These are phyloP conservation scores for Globisporangium abappressorium DNA, from an alignment of 352 stramenopile genomes.

Conservation along the genomic window DNA sequence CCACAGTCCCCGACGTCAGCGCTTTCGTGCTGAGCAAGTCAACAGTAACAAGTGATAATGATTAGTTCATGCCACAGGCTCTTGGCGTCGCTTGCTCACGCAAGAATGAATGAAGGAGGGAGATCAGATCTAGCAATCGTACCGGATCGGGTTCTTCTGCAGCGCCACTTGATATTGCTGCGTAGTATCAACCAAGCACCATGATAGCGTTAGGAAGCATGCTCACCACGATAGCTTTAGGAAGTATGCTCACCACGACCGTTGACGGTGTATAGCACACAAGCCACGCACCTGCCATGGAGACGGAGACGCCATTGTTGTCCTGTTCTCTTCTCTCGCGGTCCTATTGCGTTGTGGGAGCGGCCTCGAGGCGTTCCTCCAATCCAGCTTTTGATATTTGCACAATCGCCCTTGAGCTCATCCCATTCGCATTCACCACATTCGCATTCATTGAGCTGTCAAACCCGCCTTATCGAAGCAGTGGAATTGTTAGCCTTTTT, in stretches of 20 bases:
- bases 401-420: not conserved
- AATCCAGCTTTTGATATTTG: not conserved
- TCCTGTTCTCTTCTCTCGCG: not conserved
- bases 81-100: not conserved
- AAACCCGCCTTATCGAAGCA: too few species aligned
- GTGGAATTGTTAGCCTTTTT: too few species aligned
- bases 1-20: slow-evolving; percentile 57
- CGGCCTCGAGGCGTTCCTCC: not conserved
- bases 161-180: slow-evolving; percentile 64
- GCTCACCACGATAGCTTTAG: not conserved
- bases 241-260: not conserved
- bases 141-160: slow-evolving; percentile 52
- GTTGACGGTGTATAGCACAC: not conserved
- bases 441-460: not conserved
- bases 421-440: not conserved
- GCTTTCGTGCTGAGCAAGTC: slow-evolving; percentile 48
- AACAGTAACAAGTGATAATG: not conserved
- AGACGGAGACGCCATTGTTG: slow-evolving; percentile 26
- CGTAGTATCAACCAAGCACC: not conserved
- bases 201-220: not conserved
- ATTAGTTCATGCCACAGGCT: not conserved
- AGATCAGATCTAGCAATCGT: not conserved
- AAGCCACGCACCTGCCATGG: slow-evolving; percentile 30
- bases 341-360: not conserved
- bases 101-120: not conserved